Evolutionary conservation across 2,329 filamentous ascomycete species (phyloP).

Genomic region (Apiospora kogelbergensis): DNA sequence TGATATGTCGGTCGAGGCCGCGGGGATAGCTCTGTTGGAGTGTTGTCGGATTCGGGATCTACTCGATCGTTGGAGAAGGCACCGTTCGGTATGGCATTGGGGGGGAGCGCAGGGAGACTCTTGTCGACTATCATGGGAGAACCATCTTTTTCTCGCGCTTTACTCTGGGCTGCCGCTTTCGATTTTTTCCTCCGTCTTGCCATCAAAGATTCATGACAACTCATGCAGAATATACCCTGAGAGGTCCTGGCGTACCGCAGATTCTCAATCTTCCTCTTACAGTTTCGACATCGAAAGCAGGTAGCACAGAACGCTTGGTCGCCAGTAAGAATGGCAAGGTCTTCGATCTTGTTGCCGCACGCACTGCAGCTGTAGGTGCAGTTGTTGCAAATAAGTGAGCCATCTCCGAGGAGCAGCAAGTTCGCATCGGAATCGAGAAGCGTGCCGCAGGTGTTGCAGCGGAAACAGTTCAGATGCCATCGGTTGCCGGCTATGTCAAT

Average conservation of each 20-base stretch:
- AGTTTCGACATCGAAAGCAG: slow-evolving; percentile 96
- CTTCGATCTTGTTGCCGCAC: slow-evolving; percentile 96
- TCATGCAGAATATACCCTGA: slow-evolving; percentile 99
- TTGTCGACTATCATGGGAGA: slow-evolving; percentile 80
- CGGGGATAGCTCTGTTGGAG: slow-evolving; percentile 69
- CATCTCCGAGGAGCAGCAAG: slow-evolving; percentile 92
- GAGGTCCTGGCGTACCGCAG: slow-evolving; percentile 95
- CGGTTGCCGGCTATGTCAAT: slow-evolving; percentile 75
- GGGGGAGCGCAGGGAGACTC: slow-evolving; percentile 86
- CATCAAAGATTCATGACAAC: slow-evolving; percentile 96
- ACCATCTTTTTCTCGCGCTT: slow-evolving; percentile 61
- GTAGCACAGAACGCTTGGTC: slow-evolving; percentile 97
- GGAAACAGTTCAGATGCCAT: slow-evolving; percentile 99
- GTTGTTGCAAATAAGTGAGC: slow-evolving; percentile 97
- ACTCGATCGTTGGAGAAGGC: slow-evolving; percentile 61
- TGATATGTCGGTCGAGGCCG: slow-evolving; percentile 53
- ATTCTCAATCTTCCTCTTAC: slow-evolving; percentile 98
- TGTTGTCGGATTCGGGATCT: slow-evolving; percentile 59
- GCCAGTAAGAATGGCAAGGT: slow-evolving; percentile 93
- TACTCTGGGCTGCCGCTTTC: slow-evolving; percentile 63
- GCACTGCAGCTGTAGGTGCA: slow-evolving; percentile 99
- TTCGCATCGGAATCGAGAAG: slow-evolving; percentile 98
- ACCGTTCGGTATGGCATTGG: slow-evolving; percentile 64
- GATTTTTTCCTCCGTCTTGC: slow-evolving; percentile 85
- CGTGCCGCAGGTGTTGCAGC: slow-evolving; percentile 92